A percentile compares a stretch with the other conserved stretches of the same genome.
phyloP scores from a whole-genome alignment of 495 filamentous ascomycete genomes.

The Podospora anserina region DNA sequence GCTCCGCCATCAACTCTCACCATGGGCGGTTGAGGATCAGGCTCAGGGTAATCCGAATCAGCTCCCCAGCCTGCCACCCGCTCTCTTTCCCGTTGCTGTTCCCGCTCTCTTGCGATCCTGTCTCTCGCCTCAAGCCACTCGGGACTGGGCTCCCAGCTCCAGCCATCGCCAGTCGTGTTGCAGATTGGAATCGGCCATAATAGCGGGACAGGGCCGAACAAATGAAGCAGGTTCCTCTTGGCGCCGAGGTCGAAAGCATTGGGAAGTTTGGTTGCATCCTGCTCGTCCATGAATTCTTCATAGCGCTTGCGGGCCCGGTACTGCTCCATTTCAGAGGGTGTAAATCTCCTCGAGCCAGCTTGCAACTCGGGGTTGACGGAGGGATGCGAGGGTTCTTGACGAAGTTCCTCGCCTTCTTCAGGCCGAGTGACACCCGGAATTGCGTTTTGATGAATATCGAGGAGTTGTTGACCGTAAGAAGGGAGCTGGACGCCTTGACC shows the following conservation, averaged over 20 bases:
- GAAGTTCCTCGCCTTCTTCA: conserved; percentile 70
- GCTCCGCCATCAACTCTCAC: conserved; percentile 27
- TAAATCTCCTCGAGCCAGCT: conserved; percentile 48
- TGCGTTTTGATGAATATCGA: conserved; percentile 78
- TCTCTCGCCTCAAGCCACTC: conserved; percentile 69
- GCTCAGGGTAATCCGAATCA: conserved; percentile 26
- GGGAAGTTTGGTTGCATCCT: conserved; percentile 79
- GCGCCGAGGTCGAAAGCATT: conserved; percentile 90
- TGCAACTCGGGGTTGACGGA: conserved; percentile 39
- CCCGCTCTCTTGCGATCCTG: conserved; percentile 53
- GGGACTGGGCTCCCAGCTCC: conserved; percentile 82
- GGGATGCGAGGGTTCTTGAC: conserved; percentile 18
- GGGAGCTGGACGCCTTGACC: conserved; percentile 52
- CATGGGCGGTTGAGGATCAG: conserved; percentile 11
- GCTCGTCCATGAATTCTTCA: conserved; percentile 82
- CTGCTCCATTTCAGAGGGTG: conserved; percentile 69
- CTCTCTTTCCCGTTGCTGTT: conserved; percentile 58
- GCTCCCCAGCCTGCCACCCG: conserved; percentile 53
- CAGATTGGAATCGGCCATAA: conserved; percentile 79
- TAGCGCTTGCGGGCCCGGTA: conserved; percentile 70
- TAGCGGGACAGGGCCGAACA: conserved; percentile 69
- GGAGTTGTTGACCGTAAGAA: conserved; percentile 68
- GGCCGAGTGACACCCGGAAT: conserved; percentile 74
- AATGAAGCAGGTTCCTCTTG: conserved; percentile 70
- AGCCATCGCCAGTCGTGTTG: conserved; percentile 88